A percentile compares a stretch with the other conserved stretches of the same genome.
These are phyloP conservation scores for Psilocybe sp. DNA, from an alignment of 768 basidiomycete species.

Conservation along the genomic window DNA sequence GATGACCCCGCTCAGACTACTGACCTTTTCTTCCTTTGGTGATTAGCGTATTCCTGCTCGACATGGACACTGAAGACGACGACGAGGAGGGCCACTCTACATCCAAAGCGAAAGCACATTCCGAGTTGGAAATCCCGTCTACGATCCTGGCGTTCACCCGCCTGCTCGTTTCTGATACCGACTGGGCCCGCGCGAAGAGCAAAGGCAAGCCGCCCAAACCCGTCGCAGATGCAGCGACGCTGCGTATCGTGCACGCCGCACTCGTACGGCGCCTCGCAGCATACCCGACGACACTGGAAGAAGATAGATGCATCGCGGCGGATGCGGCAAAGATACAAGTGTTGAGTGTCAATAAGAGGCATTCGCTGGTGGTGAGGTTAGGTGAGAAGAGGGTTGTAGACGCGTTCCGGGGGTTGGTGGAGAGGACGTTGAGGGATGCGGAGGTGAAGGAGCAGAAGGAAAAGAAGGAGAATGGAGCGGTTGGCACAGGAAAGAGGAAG, in stretches of 20 bases:
- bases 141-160: constrained; percentile 63
- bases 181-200: constrained; percentile 56
- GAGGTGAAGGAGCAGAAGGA: no score
- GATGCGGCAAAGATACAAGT: no score
- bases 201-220: constrained; percentile 79
- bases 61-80: constrained; percentile 28
- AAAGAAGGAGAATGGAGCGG: no score
- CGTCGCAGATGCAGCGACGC: constrained; percentile 44
- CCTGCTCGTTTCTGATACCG: constrained; percentile 48
- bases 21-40: background rate
- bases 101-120: constrained; percentile 10
- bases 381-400: no score
- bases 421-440: no score
- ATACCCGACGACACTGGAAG: constrained; percentile 63
- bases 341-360: no score
- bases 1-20: no score
- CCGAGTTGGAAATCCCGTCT: constrained; percentile 33
- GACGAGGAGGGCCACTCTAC: constrained; percentile 8
- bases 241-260: constrained; percentile 47
- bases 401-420: no score
- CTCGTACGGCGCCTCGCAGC: constrained; percentile 46
- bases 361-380: no score
- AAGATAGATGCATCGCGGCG: constrained; percentile 24
- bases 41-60: constrained; percentile 53
- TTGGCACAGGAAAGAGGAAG: no score